Base-by-base conservation (phyloP, 345 rosid species). In the Brassica nigra region DNA sequence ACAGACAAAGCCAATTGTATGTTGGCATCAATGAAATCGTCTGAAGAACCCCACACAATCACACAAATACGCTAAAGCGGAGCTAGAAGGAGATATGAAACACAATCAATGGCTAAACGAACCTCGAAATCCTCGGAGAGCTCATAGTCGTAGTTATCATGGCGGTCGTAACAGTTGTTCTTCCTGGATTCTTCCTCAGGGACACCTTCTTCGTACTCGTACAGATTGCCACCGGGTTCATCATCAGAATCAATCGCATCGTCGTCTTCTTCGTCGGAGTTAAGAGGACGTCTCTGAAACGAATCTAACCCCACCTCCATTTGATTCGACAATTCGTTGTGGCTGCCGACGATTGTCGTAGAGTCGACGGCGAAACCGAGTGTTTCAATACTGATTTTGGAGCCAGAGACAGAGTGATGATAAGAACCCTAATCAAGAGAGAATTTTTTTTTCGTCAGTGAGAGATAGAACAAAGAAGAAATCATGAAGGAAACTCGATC, bases 11-110 rank as follows among this genome's bases (percentile, higher is more conserved):
- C 92, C 61, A 95, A 82, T 82, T 95, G 99, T 82, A 95, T 87
- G 79, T 92, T 95, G 85, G 99, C 97, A 73, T 92, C 97, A 72
- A 86, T 95, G 85, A 89, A 95, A 18, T 95, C 99, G 81, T 92
- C 97, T 84, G 99, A 95, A 80, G 97, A 92, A 78, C 97, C 99
- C 97, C 91, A 86, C 1, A 87, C 84, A 87, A 64, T 77, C 62
- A 77, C 29, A 57, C 37, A 78, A 11, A 76, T 9, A 18, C 33
- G 62, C 55, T 20, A 20, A 20, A 20, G 23, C 23, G 23, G 23
- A 20, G 23, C 23, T 20, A 20, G 23, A 20, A 20, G 23, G 23
- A 20, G 59, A 39, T 47, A 0, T 12, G 6, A 65, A 37, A 37
- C 10, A 75, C 31, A 65, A 39, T 37, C 67, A 30, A 68, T 8